Base-by-base conservation (phyloP, 805 yeast genomes). In the Brettanomyces bruxellensis region DNA sequence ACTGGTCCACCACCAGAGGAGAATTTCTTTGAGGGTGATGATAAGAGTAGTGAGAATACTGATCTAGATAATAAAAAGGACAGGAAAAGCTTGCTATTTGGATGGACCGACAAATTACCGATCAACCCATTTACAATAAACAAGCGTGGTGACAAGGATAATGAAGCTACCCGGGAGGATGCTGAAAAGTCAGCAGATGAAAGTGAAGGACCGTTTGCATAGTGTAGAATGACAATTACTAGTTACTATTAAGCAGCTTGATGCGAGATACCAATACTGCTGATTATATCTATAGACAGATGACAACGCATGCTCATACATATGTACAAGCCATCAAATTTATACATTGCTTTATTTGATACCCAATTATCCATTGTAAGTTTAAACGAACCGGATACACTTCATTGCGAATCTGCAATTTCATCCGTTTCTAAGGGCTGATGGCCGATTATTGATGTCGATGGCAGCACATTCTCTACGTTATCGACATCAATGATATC, bases 1-100 rank as follows among this genome's bases (percentile, higher is more conserved):
- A 59, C 64, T 7, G 80, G 76, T n/a, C 59, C 65, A 13, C 83
- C 83, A 23, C 85, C 85, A 24, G 34, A 25, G 4, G 43, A 28
- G n/a, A 32, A 25, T 7, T 11, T 35, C 7, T n/a, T n/a, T 35
- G n/a, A 8, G 11, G 34, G 34, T 13, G 34, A 25, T 24, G 35
- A 40, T 13, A 32, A 18, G 18, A 18, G 8, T 32, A 22, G 28
- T 13, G 34, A 40, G 22, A n/a, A 18, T n/a, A 12, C 8, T 35
- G 38, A 35, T n/a, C 23, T 6, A 12, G 38, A 35, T 35, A n/a
- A 7, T 1, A 18, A 35, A 18, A 35, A 35, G 13, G n/a, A 35
- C 13, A 35, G 23, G 8, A 35, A 35, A 35, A n/a, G 14, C n/a
- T 7, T 6, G 7, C 32, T 28, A 7, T 28, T 28, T 28, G 32